Evolutionary conservation across 352 stramenopile genomes (phyloP).

Genomic region (Phytophthora aleatoria): DNA sequence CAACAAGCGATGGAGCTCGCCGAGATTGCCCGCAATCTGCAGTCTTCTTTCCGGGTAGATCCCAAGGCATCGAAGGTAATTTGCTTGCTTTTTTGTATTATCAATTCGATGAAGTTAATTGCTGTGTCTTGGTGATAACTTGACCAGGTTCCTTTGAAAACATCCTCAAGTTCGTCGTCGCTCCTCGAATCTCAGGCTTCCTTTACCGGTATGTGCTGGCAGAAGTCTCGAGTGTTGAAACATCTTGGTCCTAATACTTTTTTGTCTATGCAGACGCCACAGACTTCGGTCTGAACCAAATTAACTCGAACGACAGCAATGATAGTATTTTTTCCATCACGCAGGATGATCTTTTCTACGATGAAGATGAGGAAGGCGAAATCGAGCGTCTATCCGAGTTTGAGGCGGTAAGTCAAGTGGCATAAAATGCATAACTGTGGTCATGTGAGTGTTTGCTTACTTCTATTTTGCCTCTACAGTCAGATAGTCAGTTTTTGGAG

Average conservation of each 20-base stretch:
- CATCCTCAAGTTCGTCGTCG: conserved; percentile 43
- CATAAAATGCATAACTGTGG: neutral
- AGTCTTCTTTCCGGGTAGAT: conserved; percentile 53
- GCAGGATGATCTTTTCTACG: conserved; percentile 51
- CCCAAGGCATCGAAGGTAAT: conserved; percentile 24
- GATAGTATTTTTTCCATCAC: conserved; percentile 61
- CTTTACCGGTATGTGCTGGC: conserved; percentile 29
- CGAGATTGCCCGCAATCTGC: conserved; percentile 64
- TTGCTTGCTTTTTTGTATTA: neutral
- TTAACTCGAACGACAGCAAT: conserved; percentile 54
- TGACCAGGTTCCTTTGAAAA: conserved; percentile 23
- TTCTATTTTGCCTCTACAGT: conserved; percentile 34
- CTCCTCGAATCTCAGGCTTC: conserved; percentile 28
- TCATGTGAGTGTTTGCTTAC: conserved; percentile 3
- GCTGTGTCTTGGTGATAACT: neutral
- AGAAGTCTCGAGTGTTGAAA: neutral
- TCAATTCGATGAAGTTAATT: neutral
- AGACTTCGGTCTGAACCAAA: conserved; percentile 48
- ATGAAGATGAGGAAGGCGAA: conserved; percentile 51
- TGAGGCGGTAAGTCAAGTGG: conserved; percentile 50
- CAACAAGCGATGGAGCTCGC: conserved; percentile 68
- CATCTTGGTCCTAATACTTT: neutral
- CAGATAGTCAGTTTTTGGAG: conserved; percentile 74
- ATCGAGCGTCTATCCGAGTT: conserved; percentile 77
- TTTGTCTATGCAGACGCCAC: conserved; percentile 20